phyloP scores from a whole-genome alignment of 1,284 basidiomycete species.

The Moesziomyces sp. region DNA sequence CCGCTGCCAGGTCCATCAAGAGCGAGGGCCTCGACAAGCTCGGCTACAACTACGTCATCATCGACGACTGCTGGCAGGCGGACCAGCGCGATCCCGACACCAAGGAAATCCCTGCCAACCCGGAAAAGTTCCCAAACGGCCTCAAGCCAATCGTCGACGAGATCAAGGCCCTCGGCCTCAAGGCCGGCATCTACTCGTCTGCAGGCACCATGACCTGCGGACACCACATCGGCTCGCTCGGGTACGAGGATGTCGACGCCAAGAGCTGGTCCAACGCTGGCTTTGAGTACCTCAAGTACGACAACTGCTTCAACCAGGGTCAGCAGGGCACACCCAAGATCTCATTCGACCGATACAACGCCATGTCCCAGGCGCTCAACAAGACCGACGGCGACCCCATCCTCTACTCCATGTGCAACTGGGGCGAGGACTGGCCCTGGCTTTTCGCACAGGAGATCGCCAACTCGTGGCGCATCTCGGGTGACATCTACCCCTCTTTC shows the following conservation, averaged over 20 bases:
- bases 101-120: slow-evolving; percentile 69
- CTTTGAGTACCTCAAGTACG: slow-evolving; percentile 67
- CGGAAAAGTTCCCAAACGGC: slow-evolving; percentile 71
- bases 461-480: slow-evolving; percentile 71
- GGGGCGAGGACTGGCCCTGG: slow-evolving; percentile 42
- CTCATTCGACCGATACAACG: slow-evolving; percentile 66
- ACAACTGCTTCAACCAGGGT: slow-evolving; percentile 68
- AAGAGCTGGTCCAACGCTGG: slow-evolving; percentile 43
- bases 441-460: slow-evolving; percentile 68
- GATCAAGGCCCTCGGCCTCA: slow-evolving; percentile 71
- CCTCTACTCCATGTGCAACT: slow-evolving; percentile 37
- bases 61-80: slow-evolving; percentile 68
- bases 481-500: slow-evolving; percentile 31
- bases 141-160: slow-evolving; percentile 70
- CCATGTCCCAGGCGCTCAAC: slow-evolving; percentile 73
- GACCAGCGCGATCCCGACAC: slow-evolving; percentile 68
- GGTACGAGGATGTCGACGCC: slow-evolving; percentile 72
- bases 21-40: slow-evolving; percentile 56
- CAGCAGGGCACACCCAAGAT: slow-evolving; percentile 19
- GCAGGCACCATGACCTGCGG: slow-evolving; percentile 69
- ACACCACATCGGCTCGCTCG: slow-evolving; percentile 70
- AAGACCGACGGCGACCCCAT: slow-evolving; percentile 67
- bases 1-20: slow-evolving; percentile 64
- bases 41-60: slow-evolving; percentile 53
- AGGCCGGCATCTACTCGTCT: slow-evolving; percentile 72